These are phyloP conservation scores for Claviceps capensis DNA, from an alignment of 2,329 filamentous ascomycete genomes.

Conservation along the genomic window DNA sequence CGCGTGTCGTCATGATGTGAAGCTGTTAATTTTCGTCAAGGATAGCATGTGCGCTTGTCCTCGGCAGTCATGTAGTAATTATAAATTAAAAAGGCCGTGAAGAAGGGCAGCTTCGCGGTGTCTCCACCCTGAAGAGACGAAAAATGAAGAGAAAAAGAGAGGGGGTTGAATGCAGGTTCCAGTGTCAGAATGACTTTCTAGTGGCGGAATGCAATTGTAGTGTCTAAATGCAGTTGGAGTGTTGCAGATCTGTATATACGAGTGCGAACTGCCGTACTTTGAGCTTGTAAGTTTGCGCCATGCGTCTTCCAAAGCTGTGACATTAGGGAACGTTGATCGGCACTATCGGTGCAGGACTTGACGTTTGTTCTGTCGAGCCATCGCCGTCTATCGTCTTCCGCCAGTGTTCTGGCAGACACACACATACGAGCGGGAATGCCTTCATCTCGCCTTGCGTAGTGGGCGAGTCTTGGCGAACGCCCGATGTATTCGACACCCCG, in stretches of 20 bases:
- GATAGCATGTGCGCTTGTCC: slow-evolving; percentile 9
- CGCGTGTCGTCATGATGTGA: slow-evolving; percentile 7
- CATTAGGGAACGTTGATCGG: slow-evolving; percentile 2
- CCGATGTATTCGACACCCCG: slow-evolving; percentile 74
- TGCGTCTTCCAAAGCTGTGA: not conserved
- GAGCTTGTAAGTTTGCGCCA: not conserved
- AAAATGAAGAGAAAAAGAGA: not conserved
- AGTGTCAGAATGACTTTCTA: too few species aligned
- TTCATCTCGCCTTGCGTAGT: slow-evolving; percentile 70
- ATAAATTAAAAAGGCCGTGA: slow-evolving; percentile 1
- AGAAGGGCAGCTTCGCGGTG: not conserved
- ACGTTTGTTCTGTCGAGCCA: slow-evolving; percentile 50
- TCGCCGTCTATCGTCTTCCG: slow-evolving; percentile 92
- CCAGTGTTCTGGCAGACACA: slow-evolving; percentile 93
- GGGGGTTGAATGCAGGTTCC: too few species aligned
- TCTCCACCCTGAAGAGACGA: not conserved
- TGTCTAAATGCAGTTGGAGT: not conserved
- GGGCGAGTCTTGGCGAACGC: slow-evolving; percentile 47
- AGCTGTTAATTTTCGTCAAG: slow-evolving; percentile 1
- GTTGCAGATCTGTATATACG: slow-evolving; percentile 4
- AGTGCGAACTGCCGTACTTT: not conserved
- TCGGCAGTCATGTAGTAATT: slow-evolving; percentile 4
- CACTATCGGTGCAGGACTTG: slow-evolving; percentile 20
- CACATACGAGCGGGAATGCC: slow-evolving; percentile 91
- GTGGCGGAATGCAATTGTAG: too few species aligned